Base-by-base conservation (phyloP, 805 yeast genomes). In the Saccharomycopsis sp. region DNA sequence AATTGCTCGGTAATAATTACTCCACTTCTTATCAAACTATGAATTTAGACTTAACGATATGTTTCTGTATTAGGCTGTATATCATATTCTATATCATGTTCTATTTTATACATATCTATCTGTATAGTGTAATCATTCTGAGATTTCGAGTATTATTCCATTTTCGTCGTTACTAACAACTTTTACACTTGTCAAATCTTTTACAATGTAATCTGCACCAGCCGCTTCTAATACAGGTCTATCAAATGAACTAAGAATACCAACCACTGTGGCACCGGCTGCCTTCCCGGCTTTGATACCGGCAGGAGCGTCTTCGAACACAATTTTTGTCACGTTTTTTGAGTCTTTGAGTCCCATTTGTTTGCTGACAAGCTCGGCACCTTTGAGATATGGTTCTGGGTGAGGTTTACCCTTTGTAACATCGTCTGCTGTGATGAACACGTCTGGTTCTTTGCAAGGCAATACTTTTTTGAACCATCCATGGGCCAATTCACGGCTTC, bases 251-350 rank as follows among this genome's bases (percentile, higher is more conserved):
- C 93, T 85, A 64, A 92, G 87, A 72, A 89, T 85, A 69, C 96
- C 96, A 65, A 89, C 83, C 61, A 87, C 86, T 69, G 80, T 78
- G 70, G 94, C 90, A 60, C 92, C 96, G 24, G 94, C 92, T 58
- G 80, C 87, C 69, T 83, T 82, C 68, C 96, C 96, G 47, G 96
- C 93, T 66, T 81, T 73, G 63, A 88, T 83, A 69, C 96, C 96
- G 54, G 94, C 92, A 60, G 91, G 93, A 52, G 96, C 96, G 70
- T 89, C 96, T 75, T 89, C 96, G 68, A 89, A 89, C 55, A 86
- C 91, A 50, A 88, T 84, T 34, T 75, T 75, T 65, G 73, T 76
- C 57, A 75, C 72, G 47, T 68, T 62, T 17, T 72, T 66, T 55
- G 74, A 74, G 59, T 70, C 70, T 62, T 69, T 64, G 58, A 71